Base-by-base conservation (phyloP, 1,284 basidiomycete species). In the Vanrija sp. region DNA sequence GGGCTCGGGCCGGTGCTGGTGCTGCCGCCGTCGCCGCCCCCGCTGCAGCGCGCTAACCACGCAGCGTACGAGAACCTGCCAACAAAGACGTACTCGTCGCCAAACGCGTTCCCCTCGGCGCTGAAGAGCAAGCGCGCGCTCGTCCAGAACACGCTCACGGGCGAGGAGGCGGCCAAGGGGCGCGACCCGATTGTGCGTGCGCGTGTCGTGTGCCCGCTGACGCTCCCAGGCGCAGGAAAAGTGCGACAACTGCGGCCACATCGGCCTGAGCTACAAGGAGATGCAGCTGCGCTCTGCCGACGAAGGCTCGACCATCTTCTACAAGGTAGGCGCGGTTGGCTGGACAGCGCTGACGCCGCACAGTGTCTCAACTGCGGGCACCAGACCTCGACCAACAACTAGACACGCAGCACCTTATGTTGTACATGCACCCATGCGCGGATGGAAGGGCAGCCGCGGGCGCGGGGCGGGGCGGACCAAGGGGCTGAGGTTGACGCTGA, bases 41-140 rank as follows among this genome's bases (percentile, higher is more conserved):
- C n/a, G n/a, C 9, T 25, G 24, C 24, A 25, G 5, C 12, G 15
- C 7, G 24, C 42, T 45, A n/a, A 51, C 49, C 37, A 22, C 27
- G 4, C 62, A 98, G 95, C 92, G 6, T 98, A 96, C 72, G 93
- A 98, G 69, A 88, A 93, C 70, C 86, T 88, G 31, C 84, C 88
- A 60, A 92, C 96, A 54, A 85, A 86, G 45, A 98, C 95, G 0
- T 85, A 84, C 38, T 96, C 93, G 2, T 88, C 93, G 59, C 87
- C 91, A 0, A 88, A 92, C 57, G 95, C 95, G 8, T 98, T 98
- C 75, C 95, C 95, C 0, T 94, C 90, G 22, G 82, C 85, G 0
- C 76, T 98, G 55, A 80, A 87, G 62, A 88, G 92, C 63, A 92
- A 92, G 70, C 82, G 93, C 47, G 94, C 93, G 69, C 67, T 81